These are phyloP conservation scores for Coemansia sp. DNA, from an alignment of 192 early-diverging fungal genomes.

Conservation along the genomic window DNA sequence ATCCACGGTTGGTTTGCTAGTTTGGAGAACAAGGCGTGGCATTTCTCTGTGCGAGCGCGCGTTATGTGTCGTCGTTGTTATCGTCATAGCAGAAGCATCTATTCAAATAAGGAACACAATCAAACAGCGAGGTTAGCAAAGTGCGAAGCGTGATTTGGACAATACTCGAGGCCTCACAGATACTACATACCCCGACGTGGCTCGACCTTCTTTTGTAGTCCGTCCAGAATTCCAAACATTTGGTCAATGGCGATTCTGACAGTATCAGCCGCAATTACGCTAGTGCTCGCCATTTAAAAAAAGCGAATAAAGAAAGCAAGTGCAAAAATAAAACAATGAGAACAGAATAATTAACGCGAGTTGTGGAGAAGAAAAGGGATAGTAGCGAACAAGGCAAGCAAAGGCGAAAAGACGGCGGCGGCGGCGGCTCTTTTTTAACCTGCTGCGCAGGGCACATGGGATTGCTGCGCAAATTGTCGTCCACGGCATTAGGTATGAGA, in stretches of 20 bases:
- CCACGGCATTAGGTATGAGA: too few species aligned
- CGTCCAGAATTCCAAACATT: slow-evolving; percentile 29
- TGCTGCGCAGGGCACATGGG: neutral
- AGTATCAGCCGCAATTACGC: slow-evolving; percentile 14
- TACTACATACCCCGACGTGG: neutral
- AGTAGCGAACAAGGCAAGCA: neutral
- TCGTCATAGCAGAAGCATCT: neutral
- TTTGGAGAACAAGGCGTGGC: slow-evolving; percentile 4
- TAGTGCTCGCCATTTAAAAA: slow-evolving; percentile 9
- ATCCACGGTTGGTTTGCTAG: slow-evolving; percentile 8
- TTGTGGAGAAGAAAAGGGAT: too few species aligned
- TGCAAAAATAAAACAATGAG: neutral
- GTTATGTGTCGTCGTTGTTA: neutral
- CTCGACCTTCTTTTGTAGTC: slow-evolving; percentile 16
- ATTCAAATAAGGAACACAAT: neutral
- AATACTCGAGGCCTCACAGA: too few species aligned
- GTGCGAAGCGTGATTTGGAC: neutral
- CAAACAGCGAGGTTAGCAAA: neutral
- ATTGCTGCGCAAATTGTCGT: too few species aligned
- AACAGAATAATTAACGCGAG: neutral
- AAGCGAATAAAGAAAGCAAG: slow-evolving; percentile 4
- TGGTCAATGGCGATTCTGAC: slow-evolving; percentile 25
- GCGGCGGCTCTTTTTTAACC: neutral
- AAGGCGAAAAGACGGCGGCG: neutral
- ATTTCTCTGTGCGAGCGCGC: neutral